phyloP scores from a whole-genome alignment of 2,329 filamentous ascomycete genomes.

The Meredithiella fracta region DNA sequence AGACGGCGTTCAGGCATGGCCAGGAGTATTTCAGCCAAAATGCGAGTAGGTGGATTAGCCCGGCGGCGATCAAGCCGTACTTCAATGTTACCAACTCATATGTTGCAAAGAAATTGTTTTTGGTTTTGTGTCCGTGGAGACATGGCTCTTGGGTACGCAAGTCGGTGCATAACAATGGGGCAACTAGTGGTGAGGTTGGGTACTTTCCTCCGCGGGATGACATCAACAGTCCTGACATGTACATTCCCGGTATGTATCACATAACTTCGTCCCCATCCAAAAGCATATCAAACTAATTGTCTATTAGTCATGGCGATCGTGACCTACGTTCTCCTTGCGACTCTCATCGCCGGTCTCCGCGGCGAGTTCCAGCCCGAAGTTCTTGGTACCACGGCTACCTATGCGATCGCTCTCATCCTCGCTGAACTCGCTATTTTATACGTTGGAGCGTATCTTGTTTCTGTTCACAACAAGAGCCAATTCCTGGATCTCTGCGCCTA shows the following conservation, averaged over 20 bases:
- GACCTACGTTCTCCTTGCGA: constrained; percentile 90
- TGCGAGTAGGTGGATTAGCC: constrained; percentile 68
- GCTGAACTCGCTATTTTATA: constrained; percentile 85
- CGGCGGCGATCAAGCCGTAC: constrained; percentile 90
- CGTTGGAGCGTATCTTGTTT: constrained; percentile 81
- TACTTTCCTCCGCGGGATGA: constrained; percentile 90
- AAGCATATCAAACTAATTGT: constrained; percentile 1
- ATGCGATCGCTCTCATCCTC: constrained; percentile 65
- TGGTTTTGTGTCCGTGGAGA: constrained; percentile 93
- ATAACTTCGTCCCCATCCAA: not conserved
- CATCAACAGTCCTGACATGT: constrained; percentile 97
- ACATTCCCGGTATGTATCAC: constrained; percentile 51
- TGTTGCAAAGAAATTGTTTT: constrained; percentile 78
- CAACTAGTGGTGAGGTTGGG: constrained; percentile 53
- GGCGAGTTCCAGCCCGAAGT: constrained; percentile 91
- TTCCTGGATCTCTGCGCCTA: constrained; percentile 89
- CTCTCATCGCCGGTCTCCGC: constrained; percentile 72
- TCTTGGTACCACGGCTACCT: constrained; percentile 73
- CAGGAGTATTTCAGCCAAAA: constrained; percentile 94
- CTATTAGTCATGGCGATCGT: constrained; percentile 73
- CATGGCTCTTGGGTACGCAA: constrained; percentile 96
- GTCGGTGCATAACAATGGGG: constrained; percentile 46
- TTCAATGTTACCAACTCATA: constrained; percentile 98
- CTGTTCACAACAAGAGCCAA: constrained; percentile 86
- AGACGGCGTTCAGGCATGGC: constrained; percentile 77